A percentile compares a stretch with the other conserved stretches of the same genome.
Evolutionary conservation across 2,329 filamentous ascomycete genomes (phyloP).

Genomic region (Anthostomella pinea): DNA sequence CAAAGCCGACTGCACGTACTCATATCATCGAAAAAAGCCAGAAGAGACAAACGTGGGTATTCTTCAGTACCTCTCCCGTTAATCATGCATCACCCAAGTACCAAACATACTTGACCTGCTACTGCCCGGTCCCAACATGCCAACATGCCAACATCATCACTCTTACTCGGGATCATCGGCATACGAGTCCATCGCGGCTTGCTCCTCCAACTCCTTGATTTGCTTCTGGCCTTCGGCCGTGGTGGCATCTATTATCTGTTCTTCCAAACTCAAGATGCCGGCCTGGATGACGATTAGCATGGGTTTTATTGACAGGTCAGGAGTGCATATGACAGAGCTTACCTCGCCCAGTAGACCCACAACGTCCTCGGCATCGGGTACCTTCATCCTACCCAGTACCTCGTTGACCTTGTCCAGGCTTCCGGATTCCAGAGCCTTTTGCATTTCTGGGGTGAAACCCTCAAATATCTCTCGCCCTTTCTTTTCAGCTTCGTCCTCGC

Average conservation of each 20-base stretch:
- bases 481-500: conserved; percentile 62
- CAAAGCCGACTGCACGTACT: no score
- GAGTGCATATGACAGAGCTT: conserved; percentile 27
- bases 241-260: conserved; percentile 92
- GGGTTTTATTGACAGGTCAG: no score
- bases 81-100: no score
- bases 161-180: conserved; percentile 41
- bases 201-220: conserved; percentile 70
- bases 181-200: conserved; percentile 40
- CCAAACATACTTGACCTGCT: no score
- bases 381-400: conserved; percentile 82
- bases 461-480: conserved; percentile 76
- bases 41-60: no score
- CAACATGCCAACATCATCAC: neutral
- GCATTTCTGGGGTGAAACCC: conserved; percentile 75
- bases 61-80: no score
- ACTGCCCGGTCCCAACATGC: neutral
- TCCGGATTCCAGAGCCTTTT: conserved; percentile 81
- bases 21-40: no score
- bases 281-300: conserved; percentile 48
- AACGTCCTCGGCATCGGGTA: conserved; percentile 82
- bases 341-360: conserved; percentile 76
- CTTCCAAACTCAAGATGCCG: conserved; percentile 85
- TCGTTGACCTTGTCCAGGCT: conserved; percentile 85
- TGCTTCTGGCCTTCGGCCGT: conserved; percentile 80